phyloP scores from a whole-genome alignment of 2,329 filamentous ascomycete genomes.

The Metarhizium brunneum region DNA sequence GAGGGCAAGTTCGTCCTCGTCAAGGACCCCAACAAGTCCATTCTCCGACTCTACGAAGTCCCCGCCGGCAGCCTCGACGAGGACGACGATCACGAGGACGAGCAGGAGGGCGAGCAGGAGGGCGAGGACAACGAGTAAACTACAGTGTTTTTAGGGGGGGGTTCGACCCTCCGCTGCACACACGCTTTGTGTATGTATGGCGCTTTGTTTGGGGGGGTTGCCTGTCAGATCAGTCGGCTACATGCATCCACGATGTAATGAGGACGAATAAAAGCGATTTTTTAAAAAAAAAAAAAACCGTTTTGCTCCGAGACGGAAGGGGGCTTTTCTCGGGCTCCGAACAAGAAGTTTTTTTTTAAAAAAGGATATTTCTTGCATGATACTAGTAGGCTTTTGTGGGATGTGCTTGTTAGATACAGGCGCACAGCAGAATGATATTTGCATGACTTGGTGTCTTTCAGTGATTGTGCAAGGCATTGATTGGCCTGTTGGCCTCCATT shows the following conservation, averaged over 20 bases:
- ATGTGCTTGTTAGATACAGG: neutral
- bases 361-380: neutral
- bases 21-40: conserved; percentile 94
- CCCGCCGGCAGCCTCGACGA: conserved; percentile 85
- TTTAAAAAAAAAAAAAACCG: neutral
- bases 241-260: conserved; percentile 3
- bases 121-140: conserved; percentile 21
- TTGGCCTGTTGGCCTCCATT: no score
- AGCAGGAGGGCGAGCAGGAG: conserved; percentile 39
- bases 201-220: neutral
- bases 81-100: conserved; percentile 62
- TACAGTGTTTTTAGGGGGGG: neutral
- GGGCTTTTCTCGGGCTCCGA: neutral
- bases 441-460: neutral
- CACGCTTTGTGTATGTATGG: neutral
- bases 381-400: neutral
- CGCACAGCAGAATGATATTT: neutral
- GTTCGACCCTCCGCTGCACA: neutral
- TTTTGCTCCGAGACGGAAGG: neutral
- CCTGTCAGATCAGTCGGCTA: neutral
- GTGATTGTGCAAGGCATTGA: neutral
- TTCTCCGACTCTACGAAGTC: conserved; percentile 87
- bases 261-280: neutral
- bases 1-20: conserved; percentile 76
- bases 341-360: neutral